Base-by-base conservation (phyloP, 2,329 filamentous ascomycete species). In the Trichophyton simii region DNA sequence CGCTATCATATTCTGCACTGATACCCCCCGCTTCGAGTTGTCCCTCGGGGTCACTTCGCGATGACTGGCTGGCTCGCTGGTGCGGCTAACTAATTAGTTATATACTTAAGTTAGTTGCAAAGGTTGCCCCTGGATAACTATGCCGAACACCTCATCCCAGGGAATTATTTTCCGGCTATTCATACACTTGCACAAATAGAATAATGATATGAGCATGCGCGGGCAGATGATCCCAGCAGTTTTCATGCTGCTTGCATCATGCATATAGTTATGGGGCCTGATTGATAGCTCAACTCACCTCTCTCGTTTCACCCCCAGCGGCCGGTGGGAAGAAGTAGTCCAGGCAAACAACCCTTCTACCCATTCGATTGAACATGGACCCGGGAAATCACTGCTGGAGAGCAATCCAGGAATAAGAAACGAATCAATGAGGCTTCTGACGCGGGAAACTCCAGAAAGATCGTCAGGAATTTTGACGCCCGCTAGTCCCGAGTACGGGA, bases 371-470 rank as follows among this genome's bases (percentile, higher is more conserved):
- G 11, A 28, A 28, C 46, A 50, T 50, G 41, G 9, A 20, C 11
- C 13, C 1, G 2, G 13, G 13, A 50, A 15, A 9, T 50, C 20
- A 25, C 9, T 15, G 8, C 8, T 3, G 28, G 28, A 38, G 34
- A 38, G 9, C 34, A 38, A 38, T 38, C 4, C 31, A 36, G 28
- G 50, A 55, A 55, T 34, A 55, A 55, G 50, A 28, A 55, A 55
- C 13, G 13, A 55, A 55, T 20, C 8, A 36, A 15, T 34, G n/a
- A n/a, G n/a, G 25, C 31, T 34, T 34, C 20, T n/a, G 50, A 36
- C 13, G 50, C 50, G 50, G 50, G 50, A 55, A 36, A 55, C 50
- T 55, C 50, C 50, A 55, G 50, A 55, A 55, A 34, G 50, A 55
- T 55, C 50, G 18, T 55, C 50, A 55, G 28, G 28, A 1, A 55